phyloP scores from a whole-genome alignment of 2,329 filamentous ascomycete species.

The Cordyceps fumosorosea region DNA sequence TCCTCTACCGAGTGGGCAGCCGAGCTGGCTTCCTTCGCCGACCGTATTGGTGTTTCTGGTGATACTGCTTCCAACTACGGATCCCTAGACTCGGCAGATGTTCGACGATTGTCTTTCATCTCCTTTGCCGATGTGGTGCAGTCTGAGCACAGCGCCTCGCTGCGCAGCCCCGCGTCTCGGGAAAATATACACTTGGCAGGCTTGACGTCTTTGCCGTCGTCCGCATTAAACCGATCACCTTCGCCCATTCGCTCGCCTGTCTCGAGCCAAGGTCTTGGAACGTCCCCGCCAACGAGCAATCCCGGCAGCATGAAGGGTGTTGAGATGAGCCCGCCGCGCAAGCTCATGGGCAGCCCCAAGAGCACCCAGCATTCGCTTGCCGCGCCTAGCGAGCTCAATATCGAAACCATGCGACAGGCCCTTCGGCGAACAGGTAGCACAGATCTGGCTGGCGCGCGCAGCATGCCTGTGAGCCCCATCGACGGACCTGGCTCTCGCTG shows the following conservation, averaged over 20 bases:
- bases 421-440: slow-evolving; percentile 77
- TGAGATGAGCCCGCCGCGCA: slow-evolving; percentile 60
- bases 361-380: slow-evolving; percentile 45
- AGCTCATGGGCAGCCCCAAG: slow-evolving; percentile 57
- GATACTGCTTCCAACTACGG: slow-evolving; percentile 71
- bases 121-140: slow-evolving; percentile 96
- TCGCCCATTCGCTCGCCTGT: slow-evolving; percentile 76
- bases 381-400: slow-evolving; percentile 60
- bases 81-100: slow-evolving; percentile 65
- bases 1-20: slow-evolving; percentile 47
- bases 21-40: slow-evolving; percentile 49
- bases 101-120: slow-evolving; percentile 85
- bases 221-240: slow-evolving; percentile 58
- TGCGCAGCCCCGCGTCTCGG: slow-evolving; percentile 45
- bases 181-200: slow-evolving; percentile 66
- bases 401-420: slow-evolving; percentile 92
- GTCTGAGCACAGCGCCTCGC: slow-evolving; percentile 62
- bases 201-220: slow-evolving; percentile 52
- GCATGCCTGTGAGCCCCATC: slow-evolving; percentile 52
- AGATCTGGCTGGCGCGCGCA: slow-evolving; percentile 57
- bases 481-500: slow-evolving; percentile 31
- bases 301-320: slow-evolving; percentile 66
- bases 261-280: slow-evolving; percentile 61
- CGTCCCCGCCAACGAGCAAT: slow-evolving; percentile 71
- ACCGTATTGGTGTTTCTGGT: slow-evolving; percentile 35